Conservation (phyloP, 2,329 filamentous ascomycete genomes). For the Cercospora sesami region DNA sequence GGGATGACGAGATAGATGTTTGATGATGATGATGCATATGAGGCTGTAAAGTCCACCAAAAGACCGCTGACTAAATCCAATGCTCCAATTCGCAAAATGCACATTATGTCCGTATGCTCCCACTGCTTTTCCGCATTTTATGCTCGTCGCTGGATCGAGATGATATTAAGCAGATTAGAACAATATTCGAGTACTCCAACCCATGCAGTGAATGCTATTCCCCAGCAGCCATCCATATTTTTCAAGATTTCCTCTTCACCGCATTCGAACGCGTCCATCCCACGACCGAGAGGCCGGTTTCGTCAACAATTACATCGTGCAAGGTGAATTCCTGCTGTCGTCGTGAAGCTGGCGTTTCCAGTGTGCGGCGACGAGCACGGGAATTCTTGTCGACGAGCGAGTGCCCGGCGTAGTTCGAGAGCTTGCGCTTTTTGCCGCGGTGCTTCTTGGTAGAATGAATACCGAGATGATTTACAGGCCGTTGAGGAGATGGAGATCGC, state of each 20-base stretch:
- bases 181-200: no score
- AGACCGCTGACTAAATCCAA: background rate
- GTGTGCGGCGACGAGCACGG: background rate
- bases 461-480: background rate
- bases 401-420: background rate
- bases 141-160: background rate
- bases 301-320: background rate
- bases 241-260: no score
- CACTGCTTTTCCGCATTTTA: background rate
- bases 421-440: background rate
- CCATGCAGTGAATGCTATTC: no score
- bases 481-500: background rate
- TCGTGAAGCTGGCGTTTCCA: background rate
- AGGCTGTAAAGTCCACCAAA: background rate
- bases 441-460: background rate
- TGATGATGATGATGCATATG: background rate
- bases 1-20: background rate
- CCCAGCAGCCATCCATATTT: no score
- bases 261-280: background rate
- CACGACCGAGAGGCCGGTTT: background rate
- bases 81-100: background rate
- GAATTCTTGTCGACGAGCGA: background rate
- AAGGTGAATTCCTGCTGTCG: background rate
- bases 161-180: no score
- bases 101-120: background rate